Base-by-base conservation (phyloP, 768 basidiomycete species). In the Ramaria sp. region DNA sequence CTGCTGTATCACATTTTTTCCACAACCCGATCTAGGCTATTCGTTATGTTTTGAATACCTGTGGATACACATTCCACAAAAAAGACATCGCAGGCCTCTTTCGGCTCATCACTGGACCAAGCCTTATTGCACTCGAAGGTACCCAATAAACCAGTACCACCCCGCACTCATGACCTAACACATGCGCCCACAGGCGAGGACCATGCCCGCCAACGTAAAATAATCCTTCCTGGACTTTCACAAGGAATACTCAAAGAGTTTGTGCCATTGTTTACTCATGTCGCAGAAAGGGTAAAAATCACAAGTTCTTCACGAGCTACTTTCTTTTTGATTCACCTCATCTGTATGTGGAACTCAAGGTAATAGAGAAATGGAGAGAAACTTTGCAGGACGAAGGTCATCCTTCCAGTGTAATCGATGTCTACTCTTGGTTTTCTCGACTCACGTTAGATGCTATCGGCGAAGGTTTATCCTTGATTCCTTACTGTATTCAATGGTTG, bases 201-300 rank as follows among this genome's bases (percentile, higher is more conserved):
- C 24, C 66, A 67, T 55, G 55, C 56, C 10, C 67, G 66, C 28
- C 66, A 67, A 27, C 60, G 65, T 16, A 66, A 61, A 57, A 57
- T 66, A 20, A 57, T 67, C 57, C 58, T 60, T 37, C 62, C 65
- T 6, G 65, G 63, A 15, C 68, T 67, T 57, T 56, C 58, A 41
- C 56, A 61, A 16, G 56, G 58, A 0, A 62, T 65, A 50, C 47
- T 66, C 20, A 57, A 61, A 32, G 57, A 61, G 5, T 66, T 64
- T 48, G 58, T 64, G 12, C 41, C 60, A 20, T 51, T 62, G 5
- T 69, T 69, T 48, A 61, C 60, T 18, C 48, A 52, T 3, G 59
- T 56, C 24, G 61, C 64, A 24, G 42, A 57, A 36, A 54, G 42
- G 20, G 59, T 32, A 63, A 56, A n/a, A 10, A 16, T 22, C 4